Evolutionary conservation across 2,329 filamentous ascomycete species (phyloP).

Genomic region (Verticillium nubilum): DNA sequence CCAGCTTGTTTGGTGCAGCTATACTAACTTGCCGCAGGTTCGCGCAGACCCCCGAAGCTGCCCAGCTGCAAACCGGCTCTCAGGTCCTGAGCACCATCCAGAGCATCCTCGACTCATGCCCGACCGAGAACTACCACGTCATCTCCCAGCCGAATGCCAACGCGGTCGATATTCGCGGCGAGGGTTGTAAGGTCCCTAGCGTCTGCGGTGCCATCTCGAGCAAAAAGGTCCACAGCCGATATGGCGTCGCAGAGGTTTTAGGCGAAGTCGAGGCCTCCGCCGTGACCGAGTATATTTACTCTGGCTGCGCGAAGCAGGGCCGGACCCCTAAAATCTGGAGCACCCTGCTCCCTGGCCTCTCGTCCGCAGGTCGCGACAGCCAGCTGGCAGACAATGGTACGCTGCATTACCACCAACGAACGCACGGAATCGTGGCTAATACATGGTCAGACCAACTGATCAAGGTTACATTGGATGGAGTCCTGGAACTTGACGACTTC

Average conservation of each 20-base stretch:
- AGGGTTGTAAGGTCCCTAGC: constrained; percentile 47
- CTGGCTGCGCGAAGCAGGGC: constrained; percentile 36
- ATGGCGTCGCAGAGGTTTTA: constrained; percentile 52
- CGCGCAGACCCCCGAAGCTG: constrained; percentile 2
- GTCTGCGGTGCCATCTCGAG: constrained; percentile 36
- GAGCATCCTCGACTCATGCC: constrained; percentile 59
- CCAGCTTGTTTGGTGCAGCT: not conserved
- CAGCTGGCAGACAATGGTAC: constrained; percentile 43
- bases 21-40: not conserved
- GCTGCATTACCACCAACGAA: constrained; percentile 5
- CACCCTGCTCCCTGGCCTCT: constrained; percentile 34
- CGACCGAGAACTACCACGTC: constrained; percentile 71
- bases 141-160: constrained; percentile 72
- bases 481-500: constrained; percentile 44
- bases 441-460: constrained; percentile 43
- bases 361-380: constrained; percentile 33
- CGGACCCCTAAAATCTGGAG: constrained; percentile 32
- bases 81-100: constrained; percentile 37
- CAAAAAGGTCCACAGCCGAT: constrained; percentile 30
- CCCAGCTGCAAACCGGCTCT: constrained; percentile 44
- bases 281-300: constrained; percentile 37
- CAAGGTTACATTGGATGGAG: constrained; percentile 37
- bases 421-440: constrained; percentile 5
- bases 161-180: constrained; percentile 58
- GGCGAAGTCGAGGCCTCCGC: constrained; percentile 37